These are phyloP conservation scores for Canavalia ensiformis DNA, from an alignment of 306 rosid species.

Conservation along the genomic window DNA sequence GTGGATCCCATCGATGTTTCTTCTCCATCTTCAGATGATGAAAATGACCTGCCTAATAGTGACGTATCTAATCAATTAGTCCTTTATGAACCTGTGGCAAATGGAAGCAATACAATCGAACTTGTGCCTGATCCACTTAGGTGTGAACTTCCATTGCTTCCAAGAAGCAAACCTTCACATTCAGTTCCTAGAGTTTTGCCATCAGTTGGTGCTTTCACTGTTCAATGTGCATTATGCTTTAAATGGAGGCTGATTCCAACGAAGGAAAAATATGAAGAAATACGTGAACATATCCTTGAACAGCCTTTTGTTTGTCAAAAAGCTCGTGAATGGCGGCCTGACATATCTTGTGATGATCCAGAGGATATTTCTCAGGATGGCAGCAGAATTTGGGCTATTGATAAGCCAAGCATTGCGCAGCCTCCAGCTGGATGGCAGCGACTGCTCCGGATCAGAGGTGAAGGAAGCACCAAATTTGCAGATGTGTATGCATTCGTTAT, in stretches of 20 bases:
- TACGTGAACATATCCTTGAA: constrained; percentile 83
- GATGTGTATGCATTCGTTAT: constrained; percentile 71
- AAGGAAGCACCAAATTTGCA: constrained; percentile 92
- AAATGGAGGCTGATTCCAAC: constrained; percentile 98
- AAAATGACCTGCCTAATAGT: constrained; percentile 52
- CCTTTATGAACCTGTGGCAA: constrained; percentile 66
- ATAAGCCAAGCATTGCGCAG: constrained; percentile 92
- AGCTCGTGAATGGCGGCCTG: constrained; percentile 88
- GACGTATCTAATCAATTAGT: constrained; percentile 69
- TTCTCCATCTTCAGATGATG: constrained; percentile 67
- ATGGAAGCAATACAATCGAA: constrained; percentile 50
- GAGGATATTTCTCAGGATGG: constrained; percentile 90
- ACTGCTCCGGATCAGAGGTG: constrained; percentile 81
- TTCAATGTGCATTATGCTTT: constrained; percentile 90
- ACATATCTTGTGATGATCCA: constrained; percentile 83
- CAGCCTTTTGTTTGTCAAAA: constrained; percentile 76
- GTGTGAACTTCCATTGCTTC: constrained; percentile 40
- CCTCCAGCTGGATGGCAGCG: constrained; percentile 96
- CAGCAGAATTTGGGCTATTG: constrained; percentile 93
- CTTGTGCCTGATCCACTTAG: constrained; percentile 54
- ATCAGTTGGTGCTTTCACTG: constrained; percentile 82
- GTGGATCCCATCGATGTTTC: constrained; percentile 50
- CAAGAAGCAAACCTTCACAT: constrained; percentile 37
- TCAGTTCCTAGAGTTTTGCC: constrained; percentile 70
- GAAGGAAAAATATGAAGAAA: constrained; percentile 88